These are phyloP conservation scores for Kuraishia capsulata DNA, from an alignment of 805 yeast species.

Conservation along the genomic window DNA sequence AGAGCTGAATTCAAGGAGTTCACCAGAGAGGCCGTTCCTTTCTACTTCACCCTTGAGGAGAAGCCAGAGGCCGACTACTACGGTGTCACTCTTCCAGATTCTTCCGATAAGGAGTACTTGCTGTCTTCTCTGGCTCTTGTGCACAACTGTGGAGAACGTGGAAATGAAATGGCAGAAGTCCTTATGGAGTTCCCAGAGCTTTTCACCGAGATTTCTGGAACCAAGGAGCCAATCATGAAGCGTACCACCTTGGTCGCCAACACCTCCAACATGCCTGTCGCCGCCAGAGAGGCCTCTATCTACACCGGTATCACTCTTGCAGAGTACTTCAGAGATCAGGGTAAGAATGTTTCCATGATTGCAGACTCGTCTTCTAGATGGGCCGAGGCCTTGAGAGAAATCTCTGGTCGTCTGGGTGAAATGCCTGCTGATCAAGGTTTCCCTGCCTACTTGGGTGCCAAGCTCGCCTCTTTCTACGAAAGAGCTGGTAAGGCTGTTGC, in stretches of 20 bases:
- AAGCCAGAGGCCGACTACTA: conserved; percentile 25
- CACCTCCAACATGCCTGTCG: conserved; percentile 99
- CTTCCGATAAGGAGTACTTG: conserved; percentile 33
- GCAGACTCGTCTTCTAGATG: conserved; percentile 99
- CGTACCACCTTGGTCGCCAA: conserved; percentile 98
- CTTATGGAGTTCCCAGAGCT: conserved; percentile 99
- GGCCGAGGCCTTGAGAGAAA: conserved; percentile 99
- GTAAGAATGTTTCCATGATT: conserved; percentile 98
- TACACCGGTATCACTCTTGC: conserved; percentile 98
- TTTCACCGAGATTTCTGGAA: conserved; percentile 82
- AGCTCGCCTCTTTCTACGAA: conserved; percentile 97
- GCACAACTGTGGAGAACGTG: conserved; percentile 67
- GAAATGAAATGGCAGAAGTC: conserved; percentile 99
- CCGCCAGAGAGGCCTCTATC: conserved; percentile 99
- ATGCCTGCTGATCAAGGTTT: conserved; percentile 99
- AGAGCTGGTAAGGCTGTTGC: conserved; percentile 98
- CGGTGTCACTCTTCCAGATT: conserved; percentile 31
- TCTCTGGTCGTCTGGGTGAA: conserved; percentile 99
- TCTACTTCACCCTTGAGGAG: conserved; percentile 22
- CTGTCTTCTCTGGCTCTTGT: conserved; percentile 25
- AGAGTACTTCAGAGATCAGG: conserved; percentile 99
- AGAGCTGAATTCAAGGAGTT: conserved; percentile 7
- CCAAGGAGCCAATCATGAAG: conserved; percentile 98
- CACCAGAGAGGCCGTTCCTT: conserved; percentile 13
- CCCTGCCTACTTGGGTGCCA: conserved; percentile 99